A percentile compares a stretch with the other conserved stretches of the same genome.
These are phyloP conservation scores for Mortierella polycephala DNA, from an alignment of 371 early-diverging fungal genomes.

Conservation along the genomic window DNA sequence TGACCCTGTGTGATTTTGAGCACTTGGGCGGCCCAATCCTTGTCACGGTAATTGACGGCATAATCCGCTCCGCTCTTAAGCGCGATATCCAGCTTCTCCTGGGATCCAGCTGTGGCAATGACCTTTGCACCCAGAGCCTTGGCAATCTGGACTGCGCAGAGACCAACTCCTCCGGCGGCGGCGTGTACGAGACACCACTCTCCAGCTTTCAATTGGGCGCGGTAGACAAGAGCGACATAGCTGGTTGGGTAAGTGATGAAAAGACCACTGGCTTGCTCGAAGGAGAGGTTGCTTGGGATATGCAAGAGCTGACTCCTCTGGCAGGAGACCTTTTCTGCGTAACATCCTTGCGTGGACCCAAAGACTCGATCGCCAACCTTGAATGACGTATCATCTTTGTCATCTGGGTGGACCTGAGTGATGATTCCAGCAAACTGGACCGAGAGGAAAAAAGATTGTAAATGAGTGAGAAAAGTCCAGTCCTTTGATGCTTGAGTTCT, in stretches of 20 bases:
- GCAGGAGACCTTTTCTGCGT: slow-evolving; percentile 76
- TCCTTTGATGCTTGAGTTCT: too few relatives aligned
- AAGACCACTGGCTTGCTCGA: slow-evolving; percentile 84
- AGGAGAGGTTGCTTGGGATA: slow-evolving; percentile 76
- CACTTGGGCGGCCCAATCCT: slow-evolving; percentile 82
- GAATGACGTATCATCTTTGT: slow-evolving; percentile 53
- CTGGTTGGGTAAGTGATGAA: slow-evolving; percentile 87
- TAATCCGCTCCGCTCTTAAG: slow-evolving; percentile 79
- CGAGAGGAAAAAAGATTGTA: not conserved
- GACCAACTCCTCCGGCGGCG: slow-evolving; percentile 83
- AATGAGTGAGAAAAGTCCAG: not conserved
- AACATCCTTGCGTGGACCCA: slow-evolving; percentile 75
- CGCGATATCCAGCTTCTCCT: slow-evolving; percentile 78
- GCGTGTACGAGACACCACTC: slow-evolving; percentile 84
- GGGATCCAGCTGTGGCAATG: slow-evolving; percentile 85
- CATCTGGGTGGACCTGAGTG: slow-evolving; percentile 45
- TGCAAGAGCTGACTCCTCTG: slow-evolving; percentile 60
- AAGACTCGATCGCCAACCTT: slow-evolving; percentile 84
- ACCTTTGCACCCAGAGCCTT: slow-evolving; percentile 84
- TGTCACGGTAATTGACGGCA: slow-evolving; percentile 81
- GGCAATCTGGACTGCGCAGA: slow-evolving; percentile 76
- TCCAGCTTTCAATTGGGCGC: slow-evolving; percentile 71
- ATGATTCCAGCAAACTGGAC: slow-evolving; percentile 67
- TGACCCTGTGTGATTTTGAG: slow-evolving; percentile 74
- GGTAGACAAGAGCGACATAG: slow-evolving; percentile 77